Percentiles rank a stretch among this genome's conserved stretches.
Evolutionary conservation across 208 protist genomes (phyloP).

Genomic region (Balamuthia mandrillaris): DNA sequence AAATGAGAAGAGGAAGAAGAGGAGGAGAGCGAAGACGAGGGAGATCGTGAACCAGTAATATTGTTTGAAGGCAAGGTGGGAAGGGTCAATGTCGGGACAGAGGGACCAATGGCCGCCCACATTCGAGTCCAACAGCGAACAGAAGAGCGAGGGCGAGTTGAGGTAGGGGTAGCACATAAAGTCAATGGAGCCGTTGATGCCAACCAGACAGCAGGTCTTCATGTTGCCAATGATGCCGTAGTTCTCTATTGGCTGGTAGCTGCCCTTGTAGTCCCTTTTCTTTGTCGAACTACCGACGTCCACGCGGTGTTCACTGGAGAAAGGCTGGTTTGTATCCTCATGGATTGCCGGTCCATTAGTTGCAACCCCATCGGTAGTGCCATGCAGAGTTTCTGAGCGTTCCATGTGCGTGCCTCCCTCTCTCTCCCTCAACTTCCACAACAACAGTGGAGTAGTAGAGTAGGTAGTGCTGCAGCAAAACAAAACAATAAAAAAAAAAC

Average conservation of each 20-base stretch:
- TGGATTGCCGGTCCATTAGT: too few species aligned
- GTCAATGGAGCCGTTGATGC: slow-evolving; percentile 50
- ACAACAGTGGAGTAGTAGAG: too few species aligned
- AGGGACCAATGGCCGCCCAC: slow-evolving; percentile 19
- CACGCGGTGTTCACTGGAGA: too few species aligned
- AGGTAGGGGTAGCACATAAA: slow-evolving; percentile 66
- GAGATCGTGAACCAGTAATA: slow-evolving; percentile 26
- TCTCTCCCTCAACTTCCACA: too few species aligned
- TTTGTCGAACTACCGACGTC: too few species aligned
- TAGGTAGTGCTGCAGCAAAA: too few species aligned
- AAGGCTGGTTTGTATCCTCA: too few species aligned
- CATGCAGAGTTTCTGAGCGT: too few species aligned
- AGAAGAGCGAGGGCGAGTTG: slow-evolving; percentile 41
- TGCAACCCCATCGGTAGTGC: too few species aligned
- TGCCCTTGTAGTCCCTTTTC: neutral
- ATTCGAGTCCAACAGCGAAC: slow-evolving; percentile 30
- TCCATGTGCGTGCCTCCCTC: too few species aligned
- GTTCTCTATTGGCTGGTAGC: slow-evolving; percentile 64
- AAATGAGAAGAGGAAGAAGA: neutral
- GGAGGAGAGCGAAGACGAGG: too few species aligned
- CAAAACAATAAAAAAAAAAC: too few species aligned
- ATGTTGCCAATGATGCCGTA: slow-evolving; percentile 67
- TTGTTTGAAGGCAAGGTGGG: neutral
- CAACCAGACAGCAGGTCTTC: slow-evolving; percentile 51
- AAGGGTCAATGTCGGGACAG: neutral